Base-by-base conservation (phyloP, 75 land plant species). In the Ceratopteris richardii region DNA sequence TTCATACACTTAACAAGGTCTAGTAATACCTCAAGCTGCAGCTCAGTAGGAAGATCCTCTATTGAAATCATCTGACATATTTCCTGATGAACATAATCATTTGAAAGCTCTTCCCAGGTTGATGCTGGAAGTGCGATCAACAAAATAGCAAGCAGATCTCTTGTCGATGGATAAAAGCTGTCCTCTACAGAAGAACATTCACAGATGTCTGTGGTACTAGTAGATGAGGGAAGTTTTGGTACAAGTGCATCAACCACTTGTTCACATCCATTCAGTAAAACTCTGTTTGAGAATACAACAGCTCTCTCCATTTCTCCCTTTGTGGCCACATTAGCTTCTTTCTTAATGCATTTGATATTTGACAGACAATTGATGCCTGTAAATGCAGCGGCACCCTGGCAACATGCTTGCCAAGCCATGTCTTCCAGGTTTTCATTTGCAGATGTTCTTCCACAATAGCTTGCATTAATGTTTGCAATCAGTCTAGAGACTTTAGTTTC, bases 401-500 rank as follows among this genome's bases (percentile, higher is more conserved):
- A 58, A 18, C 44, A 58, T 11, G 61, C 61, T 21, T 58, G 14
- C 61, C 31, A 30, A 17, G 36, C n/a, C 40, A 16, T 10, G 5
- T 2, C 47, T 17, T 31, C 4, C 20, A 58, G 61, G 23, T 12
- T 23, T 6, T 50, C 51, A 4, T 12, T 29, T 9, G 9, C 3
- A 4, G 37, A 4, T 33, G 37, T 4, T 4, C 9, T 33, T 9
- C 3, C 37, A 33, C 37, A 33, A 9, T 33, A 4, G 3, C 9
- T 33, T 9, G 3, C 37, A 3, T 4, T 33, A 3, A 3, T 11
- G 6, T 58, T 31, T 58, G 24, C 17, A 9, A 33, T 33, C 37
- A 33, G 9, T 3, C 7, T 4, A 33, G 37, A 3, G 7, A 85
- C 67, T 3, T 51, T 51, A 26, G 85, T 85, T 42, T 57, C 77